Conservation (phyloP, 2,329 filamentous ascomycete genomes). For the Hymenoscyphus infarciens region DNA sequence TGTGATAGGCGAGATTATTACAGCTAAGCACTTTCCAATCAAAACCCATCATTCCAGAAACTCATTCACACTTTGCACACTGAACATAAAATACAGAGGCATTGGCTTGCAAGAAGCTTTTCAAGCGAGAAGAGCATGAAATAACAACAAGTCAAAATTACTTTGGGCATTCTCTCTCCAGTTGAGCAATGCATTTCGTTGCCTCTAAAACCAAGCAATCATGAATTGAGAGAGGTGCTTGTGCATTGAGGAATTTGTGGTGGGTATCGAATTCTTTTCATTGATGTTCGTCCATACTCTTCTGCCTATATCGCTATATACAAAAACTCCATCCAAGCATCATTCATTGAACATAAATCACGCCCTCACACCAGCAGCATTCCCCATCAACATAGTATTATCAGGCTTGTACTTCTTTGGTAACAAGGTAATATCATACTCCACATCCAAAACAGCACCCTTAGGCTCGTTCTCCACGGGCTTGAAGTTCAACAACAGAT, state of each 20-base stretch:
- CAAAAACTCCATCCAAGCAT: neutral
- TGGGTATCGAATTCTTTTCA: neutral
- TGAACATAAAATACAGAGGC: no score
- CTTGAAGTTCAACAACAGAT: conserved; percentile 9
- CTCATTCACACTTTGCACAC: no score
- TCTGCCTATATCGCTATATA: neutral
- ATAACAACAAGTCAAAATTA: no score
- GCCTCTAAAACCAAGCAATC: no score
- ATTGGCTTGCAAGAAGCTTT: no score
- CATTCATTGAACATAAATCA: neutral
- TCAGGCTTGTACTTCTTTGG: conserved; percentile 15
- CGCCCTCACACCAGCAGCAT: neutral
- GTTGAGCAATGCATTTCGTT: no score
- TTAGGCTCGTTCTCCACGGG: conserved; percentile 23
- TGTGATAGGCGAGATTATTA: no score
- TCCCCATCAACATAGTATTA: neutral
- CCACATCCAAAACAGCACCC: conserved; percentile 33
- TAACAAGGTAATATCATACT: conserved; percentile 35
- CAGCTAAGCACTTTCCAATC: no score
- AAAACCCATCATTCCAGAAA: no score
- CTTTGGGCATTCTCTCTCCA: no score
- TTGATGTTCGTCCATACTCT: neutral
- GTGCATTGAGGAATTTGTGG: neutral
- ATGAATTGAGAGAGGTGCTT: no score
- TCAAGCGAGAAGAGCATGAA: no score